These are phyloP conservation scores for Podospora pseudocomata DNA, from an alignment of 495 filamentous ascomycete genomes.

Conservation along the genomic window DNA sequence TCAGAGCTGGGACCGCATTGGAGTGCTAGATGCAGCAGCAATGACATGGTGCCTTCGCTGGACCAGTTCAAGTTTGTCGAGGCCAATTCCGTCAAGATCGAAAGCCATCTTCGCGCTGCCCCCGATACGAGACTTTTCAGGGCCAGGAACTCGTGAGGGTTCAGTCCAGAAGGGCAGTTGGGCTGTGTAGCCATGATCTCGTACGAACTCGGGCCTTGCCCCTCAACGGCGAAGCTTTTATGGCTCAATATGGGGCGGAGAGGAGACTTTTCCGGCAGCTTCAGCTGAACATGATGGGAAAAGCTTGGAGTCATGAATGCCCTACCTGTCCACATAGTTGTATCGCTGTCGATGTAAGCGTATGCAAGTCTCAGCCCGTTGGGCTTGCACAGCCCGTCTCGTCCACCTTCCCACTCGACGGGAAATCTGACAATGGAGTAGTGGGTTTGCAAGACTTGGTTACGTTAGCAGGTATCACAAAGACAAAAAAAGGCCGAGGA, in stretches of 20 bases:
- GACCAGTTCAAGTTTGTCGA: conserved; percentile 54
- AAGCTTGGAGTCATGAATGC: conserved; percentile 29
- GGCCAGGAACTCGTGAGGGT: conserved; percentile 48
- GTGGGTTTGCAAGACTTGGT: conserved; percentile 28
- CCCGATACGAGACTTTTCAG: conserved; percentile 49
- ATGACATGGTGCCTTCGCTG: conserved; percentile 39
- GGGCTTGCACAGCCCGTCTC: conserved; percentile 29
- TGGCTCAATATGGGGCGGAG: conserved; percentile 23
- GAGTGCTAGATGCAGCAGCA: conserved; percentile 43
- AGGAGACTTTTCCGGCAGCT: conserved; percentile 27
- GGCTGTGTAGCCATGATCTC: conserved; percentile 53
- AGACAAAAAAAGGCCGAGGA: neutral
- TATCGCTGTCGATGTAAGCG: conserved; percentile 29
- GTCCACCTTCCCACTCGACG: conserved; percentile 21
- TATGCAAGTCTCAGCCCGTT: conserved; percentile 32
- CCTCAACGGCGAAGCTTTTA: conserved; percentile 10
- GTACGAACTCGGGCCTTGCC: conserved; percentile 50
- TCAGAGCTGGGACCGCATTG: conserved; percentile 44
- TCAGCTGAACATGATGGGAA: conserved; percentile 38
- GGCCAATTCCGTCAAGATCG: conserved; percentile 49
- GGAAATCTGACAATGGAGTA: conserved; percentile 31
- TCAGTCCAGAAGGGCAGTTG: conserved; percentile 44
- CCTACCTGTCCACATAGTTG: conserved; percentile 33
- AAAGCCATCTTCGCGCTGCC: conserved; percentile 44
- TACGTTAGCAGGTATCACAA: neutral